Evolutionary conservation across 805 yeast species (phyloP).

Genomic region (Yarrowia phangngaensis): DNA sequence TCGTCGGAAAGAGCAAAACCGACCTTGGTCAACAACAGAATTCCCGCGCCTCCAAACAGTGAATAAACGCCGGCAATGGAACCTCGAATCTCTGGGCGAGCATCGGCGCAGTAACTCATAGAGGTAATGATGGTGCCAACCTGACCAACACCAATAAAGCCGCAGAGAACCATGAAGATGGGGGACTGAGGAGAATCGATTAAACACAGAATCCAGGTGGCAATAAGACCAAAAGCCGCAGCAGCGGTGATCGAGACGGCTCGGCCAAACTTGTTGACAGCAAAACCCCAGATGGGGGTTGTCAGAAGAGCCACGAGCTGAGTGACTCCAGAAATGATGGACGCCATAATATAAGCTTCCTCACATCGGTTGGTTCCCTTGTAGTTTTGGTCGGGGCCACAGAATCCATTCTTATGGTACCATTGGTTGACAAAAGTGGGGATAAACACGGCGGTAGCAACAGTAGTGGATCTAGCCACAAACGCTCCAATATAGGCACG

Average conservation of each 20-base stretch:
- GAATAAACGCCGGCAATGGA: slow-evolving; percentile 64
- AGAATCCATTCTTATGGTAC: slow-evolving; percentile 50
- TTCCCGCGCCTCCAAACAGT: slow-evolving; percentile 67
- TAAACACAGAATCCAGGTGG: slow-evolving; percentile 33
- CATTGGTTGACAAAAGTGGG: slow-evolving; percentile 60
- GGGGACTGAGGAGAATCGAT: slow-evolving; percentile 37
- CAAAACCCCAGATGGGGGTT: slow-evolving; percentile 61
- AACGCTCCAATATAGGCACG: slow-evolving; percentile 60
- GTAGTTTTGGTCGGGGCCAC: slow-evolving; percentile 39
- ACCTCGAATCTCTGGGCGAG: slow-evolving; percentile 50
- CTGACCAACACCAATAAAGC: slow-evolving; percentile 56
- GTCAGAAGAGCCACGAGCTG: slow-evolving; percentile 54
- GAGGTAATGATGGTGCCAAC: slow-evolving; percentile 60
- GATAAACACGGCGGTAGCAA: slow-evolving; percentile 55
- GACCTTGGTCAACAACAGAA: slow-evolving; percentile 52
- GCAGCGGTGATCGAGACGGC: slow-evolving; percentile 38
- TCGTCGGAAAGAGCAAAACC: slow-evolving; percentile 61
- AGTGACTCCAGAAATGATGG: slow-evolving; percentile 65
- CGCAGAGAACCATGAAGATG: slow-evolving; percentile 37
- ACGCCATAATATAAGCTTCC: slow-evolving; percentile 62
- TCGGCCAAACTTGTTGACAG: slow-evolving; percentile 49
- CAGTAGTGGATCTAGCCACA: slow-evolving; percentile 61
- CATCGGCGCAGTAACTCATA: slow-evolving; percentile 56
- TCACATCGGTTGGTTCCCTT: slow-evolving; percentile 25
- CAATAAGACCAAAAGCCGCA: slow-evolving; percentile 30